Evolutionary conservation across 345 rosid species (phyloP).

Genomic region (Turritis glabra): DNA sequence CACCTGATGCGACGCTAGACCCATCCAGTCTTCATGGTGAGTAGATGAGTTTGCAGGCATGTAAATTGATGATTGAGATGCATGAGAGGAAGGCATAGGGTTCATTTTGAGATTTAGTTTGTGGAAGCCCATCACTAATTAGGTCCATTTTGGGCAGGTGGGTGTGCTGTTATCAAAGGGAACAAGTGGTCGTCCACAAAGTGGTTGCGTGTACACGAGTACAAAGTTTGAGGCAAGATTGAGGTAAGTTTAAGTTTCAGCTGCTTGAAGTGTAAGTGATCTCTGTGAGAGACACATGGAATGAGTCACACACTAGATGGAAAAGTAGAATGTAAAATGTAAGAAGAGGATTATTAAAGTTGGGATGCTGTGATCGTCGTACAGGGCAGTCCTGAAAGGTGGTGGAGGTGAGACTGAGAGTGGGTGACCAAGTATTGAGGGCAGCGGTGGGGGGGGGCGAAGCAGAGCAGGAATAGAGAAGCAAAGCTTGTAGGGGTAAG

Average conservation of each 20-base stretch:
- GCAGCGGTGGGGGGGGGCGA: neutral
- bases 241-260: constrained; percentile 20
- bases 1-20: constrained; percentile 78
- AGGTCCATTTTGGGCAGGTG: constrained; percentile 53
- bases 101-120: neutral
- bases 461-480: neutral
- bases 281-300: neutral
- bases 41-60: constrained; percentile 27
- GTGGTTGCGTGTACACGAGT: constrained; percentile 86
- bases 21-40: constrained; percentile 91
- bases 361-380: neutral
- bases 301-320: neutral
- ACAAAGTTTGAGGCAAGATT: constrained; percentile 45
- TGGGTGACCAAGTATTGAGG: constrained; percentile 3
- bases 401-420: neutral
- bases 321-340: too few relatives aligned
- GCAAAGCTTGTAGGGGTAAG: neutral
- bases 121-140: neutral
- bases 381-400: neutral
- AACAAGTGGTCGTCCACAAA: constrained; percentile 98
- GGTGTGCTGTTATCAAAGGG: constrained; percentile 89
- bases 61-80: neutral
- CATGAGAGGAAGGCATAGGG: neutral
- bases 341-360: neutral
- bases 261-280: constrained; percentile 1